phyloP scores from a whole-genome alignment of 2,329 filamentous ascomycete genomes.

The Ophiosphaerella narmari region DNA sequence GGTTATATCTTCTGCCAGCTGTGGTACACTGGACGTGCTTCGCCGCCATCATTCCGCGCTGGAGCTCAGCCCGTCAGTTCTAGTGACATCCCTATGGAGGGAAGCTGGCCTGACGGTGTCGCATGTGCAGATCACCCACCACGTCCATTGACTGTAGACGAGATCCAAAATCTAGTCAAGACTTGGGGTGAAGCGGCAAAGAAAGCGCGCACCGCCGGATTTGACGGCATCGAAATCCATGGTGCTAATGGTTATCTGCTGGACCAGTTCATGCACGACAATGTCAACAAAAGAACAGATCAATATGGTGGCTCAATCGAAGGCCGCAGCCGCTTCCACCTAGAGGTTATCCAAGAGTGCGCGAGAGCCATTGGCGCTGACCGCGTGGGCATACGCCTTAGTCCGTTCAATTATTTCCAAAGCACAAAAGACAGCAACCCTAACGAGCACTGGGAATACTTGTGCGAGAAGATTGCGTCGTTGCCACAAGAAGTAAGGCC shows the following conservation, averaged over 20 bases:
- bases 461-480: slow-evolving; percentile 49
- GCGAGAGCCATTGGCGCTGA: slow-evolving; percentile 41
- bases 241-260: slow-evolving; percentile 53
- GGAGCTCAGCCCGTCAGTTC: slow-evolving; percentile 44
- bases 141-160: slow-evolving; percentile 44
- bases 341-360: slow-evolving; percentile 55
- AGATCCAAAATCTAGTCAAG: slow-evolving; percentile 46
- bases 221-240: slow-evolving; percentile 49
- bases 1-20: slow-evolving; percentile 54
- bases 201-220: slow-evolving; percentile 43
- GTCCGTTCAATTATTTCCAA: slow-evolving; percentile 45
- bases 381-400: slow-evolving; percentile 39
- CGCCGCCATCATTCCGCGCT: slow-evolving; percentile 46
- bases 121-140: slow-evolving; percentile 43
- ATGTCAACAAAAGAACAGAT: slow-evolving; percentile 56
- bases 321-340: slow-evolving; percentile 59
- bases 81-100: slow-evolving; percentile 49
- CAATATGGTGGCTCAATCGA: slow-evolving; percentile 57
- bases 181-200: slow-evolving; percentile 48
- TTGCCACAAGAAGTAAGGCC: slow-evolving; percentile 35
- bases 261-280: slow-evolving; percentile 59
- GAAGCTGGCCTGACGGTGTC: slow-evolving; percentile 47
- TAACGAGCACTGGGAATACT: slow-evolving; percentile 51
- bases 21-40: slow-evolving; percentile 55
- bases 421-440: slow-evolving; percentile 52